Conservation (phyloP, 2,329 filamentous ascomycete species). For the Penicillium sp. region DNA sequence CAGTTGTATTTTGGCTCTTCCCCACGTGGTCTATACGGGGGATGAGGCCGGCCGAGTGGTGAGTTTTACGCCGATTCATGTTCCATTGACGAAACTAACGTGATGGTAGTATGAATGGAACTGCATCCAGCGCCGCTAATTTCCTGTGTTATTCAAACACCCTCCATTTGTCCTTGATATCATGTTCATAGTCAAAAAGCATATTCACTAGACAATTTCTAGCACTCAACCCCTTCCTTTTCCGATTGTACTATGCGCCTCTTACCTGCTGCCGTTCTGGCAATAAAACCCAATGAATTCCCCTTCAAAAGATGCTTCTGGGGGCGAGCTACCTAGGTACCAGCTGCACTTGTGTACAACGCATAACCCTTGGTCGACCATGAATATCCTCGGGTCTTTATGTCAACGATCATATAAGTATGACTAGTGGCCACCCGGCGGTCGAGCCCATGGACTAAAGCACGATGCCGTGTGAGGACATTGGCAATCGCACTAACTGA, state of each 20-base stretch:
- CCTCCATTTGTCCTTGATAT: not conserved
- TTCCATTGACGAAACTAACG: conserved; percentile 14
- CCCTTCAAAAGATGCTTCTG: not conserved
- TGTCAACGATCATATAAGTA: not conserved
- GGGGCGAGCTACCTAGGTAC: too few species aligned
- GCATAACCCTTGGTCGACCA: too few species aligned
- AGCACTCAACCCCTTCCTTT: not conserved
- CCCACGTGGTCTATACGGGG: conserved; percentile 78
- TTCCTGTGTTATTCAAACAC: not conserved
- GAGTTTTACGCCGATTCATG: conserved; percentile 29
- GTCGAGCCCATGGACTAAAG: not conserved
- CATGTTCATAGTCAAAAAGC: not conserved
- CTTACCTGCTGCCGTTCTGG: not conserved
- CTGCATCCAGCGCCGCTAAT: conserved; percentile 45
- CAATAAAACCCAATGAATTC: not conserved
- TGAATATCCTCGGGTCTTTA: not conserved
- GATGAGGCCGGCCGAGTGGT: conserved; percentile 90
- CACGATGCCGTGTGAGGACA: not conserved
- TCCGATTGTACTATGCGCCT: not conserved
- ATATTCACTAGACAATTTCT: not conserved
- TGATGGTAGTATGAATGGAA: conserved; percentile 48
- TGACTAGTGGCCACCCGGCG: not conserved
- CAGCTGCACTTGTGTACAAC: not conserved
- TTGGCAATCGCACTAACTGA: not conserved
- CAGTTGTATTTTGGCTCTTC: conserved; percentile 75